These are phyloP conservation scores for Balakata baccata DNA, from an alignment of 345 rosid genomes.

Conservation along the genomic window DNA sequence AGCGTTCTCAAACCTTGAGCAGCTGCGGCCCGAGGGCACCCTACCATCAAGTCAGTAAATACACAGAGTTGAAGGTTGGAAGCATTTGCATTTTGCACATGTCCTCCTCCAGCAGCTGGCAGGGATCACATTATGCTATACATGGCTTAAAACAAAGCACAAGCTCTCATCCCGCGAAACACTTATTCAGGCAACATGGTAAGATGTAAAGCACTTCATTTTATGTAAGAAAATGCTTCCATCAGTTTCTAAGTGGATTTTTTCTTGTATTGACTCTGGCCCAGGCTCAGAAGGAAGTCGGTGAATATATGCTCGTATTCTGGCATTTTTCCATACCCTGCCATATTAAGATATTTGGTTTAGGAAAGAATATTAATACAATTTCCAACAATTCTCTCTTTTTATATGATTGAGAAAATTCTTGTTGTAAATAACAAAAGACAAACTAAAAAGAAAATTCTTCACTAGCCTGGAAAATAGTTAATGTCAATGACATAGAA, in stretches of 20 bases:
- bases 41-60: slow-evolving; percentile 14
- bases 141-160: slow-evolving; percentile 16
- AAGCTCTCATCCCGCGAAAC: slow-evolving; percentile 9
- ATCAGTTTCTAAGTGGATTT: slow-evolving; percentile 18
- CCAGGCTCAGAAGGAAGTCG: slow-evolving; percentile 66
- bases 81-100: slow-evolving; percentile 11
- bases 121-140: slow-evolving; percentile 15
- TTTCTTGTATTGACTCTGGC: slow-evolving; percentile 49
- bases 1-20: neutral
- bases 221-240: neutral
- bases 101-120: slow-evolving; percentile 21
- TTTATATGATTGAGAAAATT: neutral
- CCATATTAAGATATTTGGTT: slow-evolving; percentile 9
- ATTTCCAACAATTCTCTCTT: neutral
- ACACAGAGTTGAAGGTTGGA: slow-evolving; percentile 20
- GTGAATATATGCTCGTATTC: slow-evolving; percentile 73
- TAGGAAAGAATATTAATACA: neutral
- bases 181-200: slow-evolving; percentile 13
- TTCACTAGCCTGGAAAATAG: slow-evolving; percentile 69
- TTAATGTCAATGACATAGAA: slow-evolving; percentile 78
- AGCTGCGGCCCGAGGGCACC: neutral
- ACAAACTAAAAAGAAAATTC: neutral
- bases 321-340: slow-evolving; percentile 89
- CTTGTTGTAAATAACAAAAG: neutral
- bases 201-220: neutral